Conservation (phyloP, 2,329 filamentous ascomycete species). For the Akanthomyces lecanii region DNA sequence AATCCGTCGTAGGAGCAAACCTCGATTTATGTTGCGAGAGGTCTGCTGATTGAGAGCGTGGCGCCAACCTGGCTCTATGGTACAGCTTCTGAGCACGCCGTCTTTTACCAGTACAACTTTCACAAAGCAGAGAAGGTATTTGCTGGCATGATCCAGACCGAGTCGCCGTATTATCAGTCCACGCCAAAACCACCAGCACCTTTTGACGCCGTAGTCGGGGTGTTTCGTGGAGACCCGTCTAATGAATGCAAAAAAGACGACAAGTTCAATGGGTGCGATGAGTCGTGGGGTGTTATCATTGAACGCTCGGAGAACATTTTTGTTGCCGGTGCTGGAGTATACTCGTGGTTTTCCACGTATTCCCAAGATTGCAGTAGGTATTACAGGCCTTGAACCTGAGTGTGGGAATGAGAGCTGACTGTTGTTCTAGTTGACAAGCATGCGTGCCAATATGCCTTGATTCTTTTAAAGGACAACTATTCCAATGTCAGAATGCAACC, state of each 20-base stretch:
- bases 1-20: background rate
- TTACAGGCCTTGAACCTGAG: background rate
- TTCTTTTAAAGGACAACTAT: background rate
- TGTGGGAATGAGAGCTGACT: background rate
- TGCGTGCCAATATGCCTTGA: background rate
- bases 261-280: background rate
- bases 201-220: slow-evolving; percentile 14
- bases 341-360: background rate
- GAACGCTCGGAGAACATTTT: background rate
- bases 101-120: slow-evolving; percentile 47
- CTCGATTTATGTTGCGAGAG: background rate
- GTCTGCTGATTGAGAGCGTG: background rate
- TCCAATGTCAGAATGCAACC: background rate
- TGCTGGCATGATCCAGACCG: slow-evolving; percentile 62
- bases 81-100: slow-evolving; percentile 41
- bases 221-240: background rate
- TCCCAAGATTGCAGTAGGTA: background rate
- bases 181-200: slow-evolving; percentile 22
- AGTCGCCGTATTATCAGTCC: slow-evolving; percentile 43
- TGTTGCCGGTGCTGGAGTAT: background rate
- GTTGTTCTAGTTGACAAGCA: background rate
- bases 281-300: background rate
- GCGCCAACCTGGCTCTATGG: background rate
- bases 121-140: slow-evolving; percentile 44
- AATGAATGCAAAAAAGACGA: background rate